phyloP scores from a whole-genome alignment of 805 yeast genomes.

The Sugiyamaella chiloensis region DNA sequence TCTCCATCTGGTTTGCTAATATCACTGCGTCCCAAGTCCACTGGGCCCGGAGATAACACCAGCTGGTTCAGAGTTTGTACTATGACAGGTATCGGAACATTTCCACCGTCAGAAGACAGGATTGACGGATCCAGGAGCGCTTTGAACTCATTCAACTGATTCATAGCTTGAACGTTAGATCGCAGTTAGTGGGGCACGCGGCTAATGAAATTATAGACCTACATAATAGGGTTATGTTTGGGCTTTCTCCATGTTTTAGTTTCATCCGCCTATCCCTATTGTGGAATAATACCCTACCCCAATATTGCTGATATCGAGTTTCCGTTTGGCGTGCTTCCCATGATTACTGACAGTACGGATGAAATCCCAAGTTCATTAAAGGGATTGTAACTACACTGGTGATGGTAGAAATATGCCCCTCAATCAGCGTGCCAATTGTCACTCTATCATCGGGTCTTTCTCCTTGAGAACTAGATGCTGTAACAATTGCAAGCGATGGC shows the following conservation, averaged over 20 bases:
- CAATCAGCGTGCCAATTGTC: neutral
- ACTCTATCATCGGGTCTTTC: neutral
- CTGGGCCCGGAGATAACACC: neutral
- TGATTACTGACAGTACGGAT: slow-evolving; percentile 16
- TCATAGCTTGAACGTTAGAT: no score
- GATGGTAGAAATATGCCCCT: slow-evolving; percentile 7
- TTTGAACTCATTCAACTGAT: slow-evolving; percentile 1
- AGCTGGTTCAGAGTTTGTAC: slow-evolving; percentile 7
- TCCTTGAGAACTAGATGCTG: neutral
- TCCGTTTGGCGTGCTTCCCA: no score
- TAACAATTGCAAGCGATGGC: neutral
- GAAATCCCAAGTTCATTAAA: slow-evolving; percentile 8
- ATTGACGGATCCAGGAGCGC: neutral
- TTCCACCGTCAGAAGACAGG: slow-evolving; percentile 8
- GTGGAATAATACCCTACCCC: no score
- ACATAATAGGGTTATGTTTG: no score
- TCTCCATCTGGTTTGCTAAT: neutral
- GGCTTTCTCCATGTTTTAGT: no score
- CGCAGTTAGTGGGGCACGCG: no score
- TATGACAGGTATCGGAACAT: slow-evolving; percentile 12
- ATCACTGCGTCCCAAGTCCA: neutral
- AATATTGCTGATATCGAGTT: no score
- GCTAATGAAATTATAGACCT: no score
- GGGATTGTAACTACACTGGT: slow-evolving; percentile 22
- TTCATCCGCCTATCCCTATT: no score